Base-by-base conservation (phyloP, 176 grass and related monocot species). In the Cenchrus fungigraminus region DNA sequence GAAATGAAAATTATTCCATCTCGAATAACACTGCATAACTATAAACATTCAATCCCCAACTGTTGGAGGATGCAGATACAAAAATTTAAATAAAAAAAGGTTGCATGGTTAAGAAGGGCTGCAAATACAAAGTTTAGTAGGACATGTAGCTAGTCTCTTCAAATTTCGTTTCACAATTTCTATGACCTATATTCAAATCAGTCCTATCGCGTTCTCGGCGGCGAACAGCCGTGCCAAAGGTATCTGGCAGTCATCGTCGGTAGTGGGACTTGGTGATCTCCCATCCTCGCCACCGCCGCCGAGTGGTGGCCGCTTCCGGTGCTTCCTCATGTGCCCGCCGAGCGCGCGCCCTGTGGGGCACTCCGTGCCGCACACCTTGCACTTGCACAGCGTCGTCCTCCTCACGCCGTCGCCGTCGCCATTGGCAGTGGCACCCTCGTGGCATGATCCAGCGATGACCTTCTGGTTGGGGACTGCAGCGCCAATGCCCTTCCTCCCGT, bases 271-370 rank as follows among this genome's bases (percentile, higher is more conserved):
- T 4, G 42, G 16, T 44, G 77, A 44, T 16, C 9, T 76, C 63
- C 44, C 51, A 59, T 72, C 57, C 1, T 15, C 61, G 34, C 58
- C 10, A 12, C 42, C 64, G 16, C 42, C 64, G 60, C 9, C 29
- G 8, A 6, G 13, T 4, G 69, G 28, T 0, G 64, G 28, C 20
- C 14, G 58, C 65, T 76, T 85, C 64, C 47, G 29, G 71, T 91
- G 89, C 86, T 85, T 88, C 54, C 85, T 79, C 89, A 91, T 91
- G 79, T 91, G 89, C 0, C 89, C 89, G 46, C 89, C 85, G 28
- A 91, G 89, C 5, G 85, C 85, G 15, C 56, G 47, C 53, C 89
- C 85, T 0, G 79, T 84, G 15, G 11, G 5, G 22, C 17, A 88
- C 66, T 43, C 76, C 32, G 25, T 49, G 20, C 74, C 85, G 75